Percentiles rank a stretch among this genome's conserved stretches.
Evolutionary conservation across 2,329 filamentous ascomycete genomes (phyloP).

Genomic region (Aschersonia sp.): DNA sequence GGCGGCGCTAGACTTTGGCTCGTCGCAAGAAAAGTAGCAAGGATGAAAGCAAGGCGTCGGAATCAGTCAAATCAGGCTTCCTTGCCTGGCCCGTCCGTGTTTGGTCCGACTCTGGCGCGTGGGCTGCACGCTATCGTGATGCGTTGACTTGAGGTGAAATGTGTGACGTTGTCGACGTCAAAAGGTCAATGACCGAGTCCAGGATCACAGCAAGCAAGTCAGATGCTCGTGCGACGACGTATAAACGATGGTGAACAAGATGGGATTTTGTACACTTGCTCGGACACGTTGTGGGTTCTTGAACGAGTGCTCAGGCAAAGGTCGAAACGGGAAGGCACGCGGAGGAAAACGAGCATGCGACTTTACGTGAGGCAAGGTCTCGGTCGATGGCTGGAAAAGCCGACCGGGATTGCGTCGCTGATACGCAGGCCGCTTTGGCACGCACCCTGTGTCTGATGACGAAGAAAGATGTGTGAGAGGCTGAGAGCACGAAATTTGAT

Average conservation of each 20-base stretch:
- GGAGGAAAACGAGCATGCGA: neutral
- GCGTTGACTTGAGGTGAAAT: neutral
- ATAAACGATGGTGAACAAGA: neutral
- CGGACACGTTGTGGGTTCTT: too few species aligned
- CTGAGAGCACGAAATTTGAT: neutral
- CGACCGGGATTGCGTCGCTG: neutral
- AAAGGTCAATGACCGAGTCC: neutral
- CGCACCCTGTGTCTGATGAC: neutral
- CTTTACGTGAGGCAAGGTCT: neutral
- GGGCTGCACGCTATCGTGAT: neutral
- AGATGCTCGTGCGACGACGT: neutral
- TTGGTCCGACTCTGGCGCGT: neutral
- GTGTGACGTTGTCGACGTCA: neutral
- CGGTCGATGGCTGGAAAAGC: neutral
- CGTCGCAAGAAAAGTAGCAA: constrained; percentile 4
- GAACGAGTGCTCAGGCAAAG: neutral
- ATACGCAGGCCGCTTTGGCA: neutral
- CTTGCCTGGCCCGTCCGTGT: neutral
- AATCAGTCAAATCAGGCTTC: constrained; percentile 1
- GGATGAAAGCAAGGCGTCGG: constrained; percentile 1
- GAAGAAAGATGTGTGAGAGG: too few species aligned
- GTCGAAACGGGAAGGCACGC: neutral
- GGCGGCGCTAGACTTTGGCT: constrained; percentile 2
- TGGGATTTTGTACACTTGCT: neutral
- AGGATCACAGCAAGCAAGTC: neutral